Base-by-base conservation (phyloP, 2,329 filamentous ascomycete species). In the Sporothrix variecibatus region DNA sequence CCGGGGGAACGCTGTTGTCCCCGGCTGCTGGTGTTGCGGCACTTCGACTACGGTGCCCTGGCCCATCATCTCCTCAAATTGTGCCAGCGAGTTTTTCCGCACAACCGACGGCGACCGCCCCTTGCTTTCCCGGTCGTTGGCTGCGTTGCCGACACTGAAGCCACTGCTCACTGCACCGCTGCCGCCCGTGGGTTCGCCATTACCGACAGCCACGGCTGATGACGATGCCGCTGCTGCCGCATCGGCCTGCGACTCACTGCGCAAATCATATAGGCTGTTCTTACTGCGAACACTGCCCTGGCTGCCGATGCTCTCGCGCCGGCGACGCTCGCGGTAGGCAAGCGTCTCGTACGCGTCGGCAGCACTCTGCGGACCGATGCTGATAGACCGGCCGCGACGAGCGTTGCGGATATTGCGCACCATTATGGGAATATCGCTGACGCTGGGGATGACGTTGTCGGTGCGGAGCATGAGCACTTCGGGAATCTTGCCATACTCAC, bases 271-370 rank as follows among this genome's bases (percentile, higher is more conserved):
- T 65, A 84, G 79, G 77, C 85, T 87, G 26, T 80, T 78, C 78
- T 83, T 86, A 77, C 82, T 84, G 76, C 82, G 82, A 46, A 87
- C 73, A 75, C 84, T 85, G n/a, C 83, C 82, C 72, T 88, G 86
- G 79, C 87, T 87, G 74, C 84, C 75, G 58, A 88, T 81, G 81
- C 88, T 87, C 82, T 90, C 88, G 43, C 87, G 81, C 40, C 88
- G 82, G 73, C 85, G 83, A 28, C 87, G 83, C 79, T 97, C 94
- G 26, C 95, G 91, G 80, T 97, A 97, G 6, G 95, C 96, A 68
- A 99, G 86, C 26, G 94, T 94, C 84, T 99, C 96, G 83, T 98
- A 97, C 31, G 94, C 96, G 83, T 99, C 96, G 1, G 96, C 96
- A 75, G 95, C 95, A 64, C 95, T 98, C 83, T 98, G 96, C 1